Evolutionary conservation across 768 basidiomycete species (phyloP).

Genomic region (Pisolithus tinctorius): DNA sequence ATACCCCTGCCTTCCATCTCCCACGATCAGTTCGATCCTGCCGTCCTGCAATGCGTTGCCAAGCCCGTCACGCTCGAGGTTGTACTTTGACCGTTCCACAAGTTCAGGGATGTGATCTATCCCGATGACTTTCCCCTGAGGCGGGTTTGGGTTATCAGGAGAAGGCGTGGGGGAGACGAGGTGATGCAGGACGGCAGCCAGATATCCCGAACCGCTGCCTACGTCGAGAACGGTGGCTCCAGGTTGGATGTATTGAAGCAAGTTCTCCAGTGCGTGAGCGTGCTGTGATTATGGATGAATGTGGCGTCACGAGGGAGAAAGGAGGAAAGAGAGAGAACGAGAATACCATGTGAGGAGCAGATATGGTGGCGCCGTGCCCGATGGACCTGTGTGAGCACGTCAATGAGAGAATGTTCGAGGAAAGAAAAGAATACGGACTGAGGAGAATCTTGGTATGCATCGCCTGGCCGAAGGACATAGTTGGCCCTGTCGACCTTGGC

Average conservation of each 20-base stretch:
- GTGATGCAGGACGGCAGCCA: constrained; percentile 73
- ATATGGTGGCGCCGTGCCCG: constrained; percentile 86
- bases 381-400: constrained; percentile 45
- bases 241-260: constrained; percentile 63
- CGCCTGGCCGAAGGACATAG: constrained; percentile 43
- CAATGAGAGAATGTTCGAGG: not conserved
- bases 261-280: constrained; percentile 75
- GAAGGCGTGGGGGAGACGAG: constrained; percentile 39
- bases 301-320: not conserved
- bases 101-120: constrained; percentile 88
- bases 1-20: constrained; percentile 75
- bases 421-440: constrained; percentile 42
- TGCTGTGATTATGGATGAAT: constrained; percentile 42
- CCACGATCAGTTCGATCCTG: constrained; percentile 56
- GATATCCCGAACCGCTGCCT: constrained; percentile 85
- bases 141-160: constrained; percentile 14
- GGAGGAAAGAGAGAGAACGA: not conserved
- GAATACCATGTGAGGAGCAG: constrained; percentile 89
- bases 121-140: constrained; percentile 64
- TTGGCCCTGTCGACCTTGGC: constrained; percentile 59
- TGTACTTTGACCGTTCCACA: constrained; percentile 59
- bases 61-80: constrained; percentile 63
- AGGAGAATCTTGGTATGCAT: constrained; percentile 77
- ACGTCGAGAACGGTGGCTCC: constrained; percentile 82
- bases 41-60: constrained; percentile 45